These are phyloP conservation scores for Xylaria grammica DNA, from an alignment of 495 filamentous ascomycete genomes.

Conservation along the genomic window DNA sequence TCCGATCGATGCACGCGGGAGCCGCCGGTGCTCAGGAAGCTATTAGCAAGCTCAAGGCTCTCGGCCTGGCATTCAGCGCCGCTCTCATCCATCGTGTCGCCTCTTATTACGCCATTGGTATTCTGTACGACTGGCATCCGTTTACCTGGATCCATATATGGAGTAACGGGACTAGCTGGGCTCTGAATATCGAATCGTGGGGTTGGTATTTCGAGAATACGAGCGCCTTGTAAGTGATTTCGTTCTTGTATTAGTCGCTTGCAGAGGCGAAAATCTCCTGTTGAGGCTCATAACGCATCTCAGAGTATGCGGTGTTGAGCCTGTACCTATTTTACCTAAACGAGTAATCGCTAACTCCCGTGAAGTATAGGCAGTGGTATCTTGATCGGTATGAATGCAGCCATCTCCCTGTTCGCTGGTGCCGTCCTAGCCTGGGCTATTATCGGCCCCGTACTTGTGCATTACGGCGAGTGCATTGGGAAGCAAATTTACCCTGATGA, in stretches of 20 bases:
- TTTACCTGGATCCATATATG: constrained; percentile 70
- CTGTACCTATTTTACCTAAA: too few species aligned
- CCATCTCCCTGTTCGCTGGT: constrained; percentile 66
- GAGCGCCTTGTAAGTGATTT: too few species aligned
- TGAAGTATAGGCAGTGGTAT: constrained; percentile 69
- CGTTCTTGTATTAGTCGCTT: too few species aligned
- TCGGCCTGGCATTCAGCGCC: constrained; percentile 54
- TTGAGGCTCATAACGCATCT: too few species aligned
- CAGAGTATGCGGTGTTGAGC: too few species aligned
- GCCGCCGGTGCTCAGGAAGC: constrained; percentile 57
- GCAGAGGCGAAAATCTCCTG: too few species aligned
- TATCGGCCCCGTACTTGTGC: constrained; percentile 66
- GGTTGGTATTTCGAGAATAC: constrained; percentile 69
- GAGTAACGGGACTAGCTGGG: constrained; percentile 60
- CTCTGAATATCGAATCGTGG: constrained; percentile 67
- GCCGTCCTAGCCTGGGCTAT: constrained; percentile 67
- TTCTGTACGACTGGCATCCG: constrained; percentile 71
- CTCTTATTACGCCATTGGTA: constrained; percentile 65
- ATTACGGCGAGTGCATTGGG: constrained; percentile 58
- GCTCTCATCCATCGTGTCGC: constrained; percentile 61
- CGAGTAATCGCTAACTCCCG: too few species aligned
- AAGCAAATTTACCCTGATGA: constrained; percentile 45
- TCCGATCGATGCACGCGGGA: constrained; percentile 67
- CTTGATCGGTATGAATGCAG: constrained; percentile 68
- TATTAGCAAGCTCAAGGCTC: constrained; percentile 63